A percentile compares a stretch with the other conserved stretches of the same genome.
These are phyloP conservation scores for Vaccinium myrtillus DNA, from an alignment of 148 eudicot genomes.

Conservation along the genomic window DNA sequence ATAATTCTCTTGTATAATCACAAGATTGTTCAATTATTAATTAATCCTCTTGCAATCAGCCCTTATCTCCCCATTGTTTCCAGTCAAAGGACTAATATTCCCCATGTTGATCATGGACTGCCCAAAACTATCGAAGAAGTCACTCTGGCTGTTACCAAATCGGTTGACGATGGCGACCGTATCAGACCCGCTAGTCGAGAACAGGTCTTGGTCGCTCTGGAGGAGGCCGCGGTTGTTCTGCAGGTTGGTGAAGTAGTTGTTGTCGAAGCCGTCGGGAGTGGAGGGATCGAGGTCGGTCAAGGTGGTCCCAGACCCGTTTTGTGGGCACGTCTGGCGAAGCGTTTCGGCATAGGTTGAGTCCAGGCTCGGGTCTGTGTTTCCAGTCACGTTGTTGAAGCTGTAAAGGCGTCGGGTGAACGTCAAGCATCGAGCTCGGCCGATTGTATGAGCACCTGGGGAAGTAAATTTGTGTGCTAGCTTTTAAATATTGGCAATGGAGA, in stretches of 20 bases:
- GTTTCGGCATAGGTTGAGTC: slow-evolving; percentile 19
- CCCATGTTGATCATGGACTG: slow-evolving; percentile 37
- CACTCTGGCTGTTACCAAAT: slow-evolving; percentile 18
- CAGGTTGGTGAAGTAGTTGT: slow-evolving; percentile 31
- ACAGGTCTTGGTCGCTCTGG: slow-evolving; percentile 29
- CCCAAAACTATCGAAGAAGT: slow-evolving; percentile 31
- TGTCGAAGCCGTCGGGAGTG: slow-evolving; percentile 28
- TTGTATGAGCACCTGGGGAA: slow-evolving; percentile 45
- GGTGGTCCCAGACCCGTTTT: neutral
- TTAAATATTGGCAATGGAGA: neutral
- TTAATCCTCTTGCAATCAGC: slow-evolving; percentile 19
- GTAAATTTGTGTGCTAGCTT: neutral
- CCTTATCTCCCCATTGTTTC: slow-evolving; percentile 34
- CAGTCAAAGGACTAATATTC: slow-evolving; percentile 23
- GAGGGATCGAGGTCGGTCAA: slow-evolving; percentile 25
- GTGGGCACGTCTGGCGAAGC: slow-evolving; percentile 35
- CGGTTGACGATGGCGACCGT: slow-evolving; percentile 21
- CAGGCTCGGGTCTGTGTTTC: slow-evolving; percentile 37
- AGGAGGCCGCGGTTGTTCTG: slow-evolving; percentile 29
- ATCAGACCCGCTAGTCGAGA: slow-evolving; percentile 23
- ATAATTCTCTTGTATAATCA: neutral
- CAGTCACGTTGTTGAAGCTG: slow-evolving; percentile 27
- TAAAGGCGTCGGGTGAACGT: slow-evolving; percentile 35
- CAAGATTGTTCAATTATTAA: neutral
- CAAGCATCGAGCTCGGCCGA: slow-evolving; percentile 39